Base-by-base conservation (phyloP, 148 eudicot genomes). In the Vaccinium macrocarpon region DNA sequence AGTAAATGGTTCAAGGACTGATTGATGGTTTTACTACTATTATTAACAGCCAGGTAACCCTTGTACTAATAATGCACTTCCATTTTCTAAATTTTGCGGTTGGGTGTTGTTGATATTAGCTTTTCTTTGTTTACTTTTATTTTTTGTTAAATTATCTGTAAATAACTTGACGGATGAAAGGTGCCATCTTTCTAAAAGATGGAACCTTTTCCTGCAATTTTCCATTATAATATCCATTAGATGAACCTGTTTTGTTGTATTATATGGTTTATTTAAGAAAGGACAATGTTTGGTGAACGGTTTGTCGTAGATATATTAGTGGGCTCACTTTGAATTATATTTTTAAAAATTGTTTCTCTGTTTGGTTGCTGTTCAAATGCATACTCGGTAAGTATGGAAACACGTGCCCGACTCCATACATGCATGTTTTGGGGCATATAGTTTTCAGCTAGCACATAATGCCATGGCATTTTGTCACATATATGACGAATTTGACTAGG, bases 1-100 rank as follows among this genome's bases (percentile, higher is more conserved):
- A 95, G 86, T 93, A 93, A 89, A 62, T 49, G 42, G 3, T n/a
- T 35, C 78, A 19, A 21, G 5, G 71, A 66, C 32, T 82, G 64
- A 71, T 32, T 35, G 48, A 70, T 52, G 52, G 42, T 27, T 15
- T 59, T 11, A 42, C 82, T 14, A 42, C 82, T 14, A 42, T n/a
- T 21, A 2, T 80, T 61, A 25, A 18, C 71, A 80, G 27, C 52
- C 48, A 27, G 16, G 46, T 80, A 57, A 19, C 51, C 51, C n/a
- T 56, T 12, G 68, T 80, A 79, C 80, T 25, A 27, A 51, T 52
- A 18, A 53, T 53, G 64, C 13, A 50, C 42, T 19, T 38, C 6
- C 1, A 12, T 56, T 52, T 59, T 59, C n/a, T 19, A 80, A 29
- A 23, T 80, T 55, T 29, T 27, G 0, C 48, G 8, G 23, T 23